Evolutionary conservation across 2,329 filamentous ascomycete species (phyloP), one percentile per base, ranked within the genome.

Genomic region (Phyllachora maydis): DNA sequence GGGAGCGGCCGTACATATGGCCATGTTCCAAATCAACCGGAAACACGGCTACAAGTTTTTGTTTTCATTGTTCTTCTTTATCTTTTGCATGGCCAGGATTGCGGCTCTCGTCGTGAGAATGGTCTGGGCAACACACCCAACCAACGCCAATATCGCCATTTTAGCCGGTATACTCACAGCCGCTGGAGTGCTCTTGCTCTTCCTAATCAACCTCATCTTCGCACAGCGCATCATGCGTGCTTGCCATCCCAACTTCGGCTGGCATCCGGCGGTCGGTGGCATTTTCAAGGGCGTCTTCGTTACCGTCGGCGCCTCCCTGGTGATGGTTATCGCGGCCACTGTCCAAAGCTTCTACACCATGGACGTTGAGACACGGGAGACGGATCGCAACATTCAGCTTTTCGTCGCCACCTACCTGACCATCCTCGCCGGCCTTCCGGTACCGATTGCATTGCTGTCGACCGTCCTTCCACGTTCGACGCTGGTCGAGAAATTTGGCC

Each of bases 151-250:
- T 26, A 33, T 66, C 26, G 54, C 50, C 36, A 58, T 68, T 29
- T 66, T 71, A 6, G 65, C 75, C 4, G 56, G 56, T 32, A 62
- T 88, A 38, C 69, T 88, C 35, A 64, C 78, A 27, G 65, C 69
- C 21, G 70, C 74, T 0, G 79, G 78, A 19, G 67, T 82, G 10
- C 42, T 90, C 16, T 45, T 90, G 6, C 51, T 90, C 14, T 85
- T 77, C 45, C 49, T 85, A 36, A 52, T 81, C 45, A 88, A 91
- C 47, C 48, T 90, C 19, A 50, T 88, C 37, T 77, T 83, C 39
- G 49, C 71, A 0, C 76, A 81, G 45, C 68, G 81, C 21, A 57
- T 91, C 14, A 45, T 88, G 11, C 63, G 81, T 25, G 73, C 74
- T 4, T 63, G 66, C 21, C 75, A 83, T 37, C 77, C 78, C 0